Percentiles rank a stretch among this genome's conserved stretches.
Conservation (phyloP, 2,329 filamentous ascomycete genomes). For the Fusarium austroafricanum region DNA sequence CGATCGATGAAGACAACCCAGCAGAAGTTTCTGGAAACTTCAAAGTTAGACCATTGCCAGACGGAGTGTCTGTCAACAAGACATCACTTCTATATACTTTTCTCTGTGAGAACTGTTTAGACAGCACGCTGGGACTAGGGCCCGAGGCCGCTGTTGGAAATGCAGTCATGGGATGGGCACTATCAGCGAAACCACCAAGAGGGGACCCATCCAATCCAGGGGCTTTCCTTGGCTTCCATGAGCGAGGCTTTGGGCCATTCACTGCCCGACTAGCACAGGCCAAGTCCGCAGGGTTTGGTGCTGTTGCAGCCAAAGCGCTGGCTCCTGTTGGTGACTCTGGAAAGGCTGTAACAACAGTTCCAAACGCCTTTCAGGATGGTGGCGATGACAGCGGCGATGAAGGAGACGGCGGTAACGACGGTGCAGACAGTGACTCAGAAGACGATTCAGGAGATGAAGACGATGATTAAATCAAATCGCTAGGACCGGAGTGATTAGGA, state of each 20-base stretch:
- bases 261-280: neutral
- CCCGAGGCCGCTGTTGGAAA: conserved; percentile 1
- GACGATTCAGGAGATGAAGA: neutral
- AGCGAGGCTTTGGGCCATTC: neutral
- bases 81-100: conserved; percentile 4
- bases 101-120: conserved; percentile 13
- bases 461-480: neutral
- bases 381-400: conserved; percentile 4
- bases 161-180: conserved; percentile 14
- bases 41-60: conserved; percentile 8
- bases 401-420: neutral
- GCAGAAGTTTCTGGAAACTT: conserved; percentile 1
- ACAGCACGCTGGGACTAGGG: neutral
- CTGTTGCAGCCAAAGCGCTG: conserved; percentile 3
- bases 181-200: neutral
- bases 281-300: neutral
- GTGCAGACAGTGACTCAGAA: neutral
- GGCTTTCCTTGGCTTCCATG: conserved; percentile 7
- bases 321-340: neutral
- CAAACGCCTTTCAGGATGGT: conserved; percentile 1
- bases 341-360: neutral
- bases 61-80: conserved; percentile 7
- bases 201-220: conserved; percentile 1
- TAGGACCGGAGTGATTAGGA: no score
- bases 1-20: conserved; percentile 11